Percentiles rank a stretch among this genome's conserved stretches.
phyloP scores from a whole-genome alignment of 2,329 filamentous ascomycete species.

The Botryotinia calthae region DNA sequence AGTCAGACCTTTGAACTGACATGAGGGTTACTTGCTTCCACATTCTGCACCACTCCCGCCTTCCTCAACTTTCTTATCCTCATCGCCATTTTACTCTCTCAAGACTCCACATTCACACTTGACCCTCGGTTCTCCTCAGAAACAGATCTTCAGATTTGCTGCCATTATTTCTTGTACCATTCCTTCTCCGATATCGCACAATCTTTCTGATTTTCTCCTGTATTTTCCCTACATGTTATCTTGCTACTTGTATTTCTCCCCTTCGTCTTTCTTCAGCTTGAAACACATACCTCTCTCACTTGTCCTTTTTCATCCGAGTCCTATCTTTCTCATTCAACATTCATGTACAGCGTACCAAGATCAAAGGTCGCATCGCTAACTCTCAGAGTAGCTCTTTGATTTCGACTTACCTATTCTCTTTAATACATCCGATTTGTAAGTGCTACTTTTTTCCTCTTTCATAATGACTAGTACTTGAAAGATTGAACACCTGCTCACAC shows the following conservation, averaged over 20 bases:
- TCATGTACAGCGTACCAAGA: neutral
- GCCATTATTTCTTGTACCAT: neutral
- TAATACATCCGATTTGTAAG: neutral
- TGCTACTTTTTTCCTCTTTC: neutral
- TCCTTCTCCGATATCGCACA: neutral
- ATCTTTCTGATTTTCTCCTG: neutral
- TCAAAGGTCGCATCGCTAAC: neutral
- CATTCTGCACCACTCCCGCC: neutral
- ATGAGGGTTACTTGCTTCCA: neutral
- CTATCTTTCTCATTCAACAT: neutral
- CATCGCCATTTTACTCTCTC: neutral
- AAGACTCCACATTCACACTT: neutral
- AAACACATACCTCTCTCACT: neutral
- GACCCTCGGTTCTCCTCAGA: neutral
- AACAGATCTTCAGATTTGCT: neutral
- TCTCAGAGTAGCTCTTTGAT: neutral
- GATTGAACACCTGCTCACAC: neutral
- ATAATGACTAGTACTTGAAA: neutral
- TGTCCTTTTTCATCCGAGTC: neutral
- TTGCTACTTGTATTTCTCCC: neutral
- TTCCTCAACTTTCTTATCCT: neutral
- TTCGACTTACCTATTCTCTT: neutral
- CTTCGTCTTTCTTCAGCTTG: neutral
- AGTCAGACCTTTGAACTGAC: neutral
- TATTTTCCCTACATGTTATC: neutral